Evolutionary conservation across 2,329 filamentous ascomycete genomes (phyloP).

Genomic region (Phyllosticta paracitricarpa): DNA sequence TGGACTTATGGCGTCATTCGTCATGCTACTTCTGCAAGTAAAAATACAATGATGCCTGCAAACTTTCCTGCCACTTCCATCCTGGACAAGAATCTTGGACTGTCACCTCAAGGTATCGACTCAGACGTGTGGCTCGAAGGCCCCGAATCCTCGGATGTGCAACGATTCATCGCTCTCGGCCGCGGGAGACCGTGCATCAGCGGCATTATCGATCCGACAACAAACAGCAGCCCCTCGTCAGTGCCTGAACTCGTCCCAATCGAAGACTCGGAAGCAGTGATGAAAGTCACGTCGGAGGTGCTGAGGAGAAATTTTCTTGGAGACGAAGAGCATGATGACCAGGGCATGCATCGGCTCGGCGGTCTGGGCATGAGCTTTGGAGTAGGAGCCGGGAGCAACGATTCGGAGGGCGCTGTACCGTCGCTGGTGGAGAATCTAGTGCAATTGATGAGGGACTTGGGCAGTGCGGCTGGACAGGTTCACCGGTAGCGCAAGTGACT

Average conservation of each 20-base stretch:
- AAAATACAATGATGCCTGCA: background rate
- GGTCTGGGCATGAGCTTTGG: background rate
- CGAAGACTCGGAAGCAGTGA: constrained; percentile 48
- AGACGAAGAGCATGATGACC: constrained; percentile 24
- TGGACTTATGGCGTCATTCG: constrained; percentile 36
- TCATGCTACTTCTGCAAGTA: background rate
- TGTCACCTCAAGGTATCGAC: background rate
- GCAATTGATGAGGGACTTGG: constrained; percentile 52
- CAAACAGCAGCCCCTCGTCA: background rate
- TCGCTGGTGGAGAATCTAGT: constrained; percentile 60
- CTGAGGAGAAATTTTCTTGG: constrained; percentile 41
- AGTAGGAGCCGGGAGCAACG: constrained; percentile 9
- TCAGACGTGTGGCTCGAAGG: constrained; percentile 43
- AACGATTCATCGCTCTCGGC: constrained; percentile 48
- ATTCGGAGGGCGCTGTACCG: constrained; percentile 30
- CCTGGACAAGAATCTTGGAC: background rate
- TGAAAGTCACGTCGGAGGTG: constrained; percentile 49
- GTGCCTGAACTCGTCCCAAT: constrained; percentile 27
- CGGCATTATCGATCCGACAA: constrained; percentile 19
- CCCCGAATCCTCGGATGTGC: constrained; percentile 41
- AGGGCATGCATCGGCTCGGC: constrained; percentile 16
- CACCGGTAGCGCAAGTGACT: background rate
- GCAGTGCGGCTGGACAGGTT: constrained; percentile 34
- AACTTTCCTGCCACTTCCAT: background rate
- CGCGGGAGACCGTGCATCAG: constrained; percentile 45